Percentiles rank a stretch among this genome's conserved stretches.
These are phyloP conservation scores for Diutina catenulata DNA, from an alignment of 1,139 yeast genomes.

Conservation along the genomic window DNA sequence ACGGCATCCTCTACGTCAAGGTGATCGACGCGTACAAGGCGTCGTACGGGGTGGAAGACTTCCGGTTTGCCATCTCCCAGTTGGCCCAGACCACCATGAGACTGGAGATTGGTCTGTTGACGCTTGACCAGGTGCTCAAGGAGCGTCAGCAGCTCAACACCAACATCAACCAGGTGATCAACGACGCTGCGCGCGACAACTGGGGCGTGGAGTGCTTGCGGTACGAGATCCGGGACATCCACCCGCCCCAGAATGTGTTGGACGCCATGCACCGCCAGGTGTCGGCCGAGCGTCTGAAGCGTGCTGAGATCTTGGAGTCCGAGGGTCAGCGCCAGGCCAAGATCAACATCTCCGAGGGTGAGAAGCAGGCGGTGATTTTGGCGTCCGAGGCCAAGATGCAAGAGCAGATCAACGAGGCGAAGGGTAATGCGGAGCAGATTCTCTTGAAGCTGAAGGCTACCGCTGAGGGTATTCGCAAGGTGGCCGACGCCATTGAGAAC, in stretches of 20 bases:
- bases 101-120: constrained; percentile 74
- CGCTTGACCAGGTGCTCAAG: constrained; percentile 64
- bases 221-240: constrained; percentile 80
- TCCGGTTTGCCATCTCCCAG: constrained; percentile 75
- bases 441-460: constrained; percentile 64
- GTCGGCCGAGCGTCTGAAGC: constrained; percentile 72
- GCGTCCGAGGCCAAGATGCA: constrained; percentile 50
- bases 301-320: constrained; percentile 79
- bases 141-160: constrained; percentile 64
- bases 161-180: constrained; percentile 67
- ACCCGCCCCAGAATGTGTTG: constrained; percentile 78
- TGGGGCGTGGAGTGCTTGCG: constrained; percentile 85
- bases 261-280: constrained; percentile 91
- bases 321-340: constrained; percentile 75
- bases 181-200: constrained; percentile 66
- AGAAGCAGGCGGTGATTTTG: constrained; percentile 53
- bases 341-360: constrained; percentile 69
- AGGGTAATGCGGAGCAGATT: constrained; percentile 62
- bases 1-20: constrained; percentile 70
- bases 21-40: constrained; percentile 80
- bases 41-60: constrained; percentile 80
- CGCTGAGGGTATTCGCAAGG: constrained; percentile 52
- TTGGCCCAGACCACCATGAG: constrained; percentile 89
- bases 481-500: constrained; percentile 56
- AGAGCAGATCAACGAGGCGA: constrained; percentile 40